phyloP scores from a whole-genome alignment of 2,329 filamentous ascomycete genomes.

The Pseudohalonectria lignicola region DNA sequence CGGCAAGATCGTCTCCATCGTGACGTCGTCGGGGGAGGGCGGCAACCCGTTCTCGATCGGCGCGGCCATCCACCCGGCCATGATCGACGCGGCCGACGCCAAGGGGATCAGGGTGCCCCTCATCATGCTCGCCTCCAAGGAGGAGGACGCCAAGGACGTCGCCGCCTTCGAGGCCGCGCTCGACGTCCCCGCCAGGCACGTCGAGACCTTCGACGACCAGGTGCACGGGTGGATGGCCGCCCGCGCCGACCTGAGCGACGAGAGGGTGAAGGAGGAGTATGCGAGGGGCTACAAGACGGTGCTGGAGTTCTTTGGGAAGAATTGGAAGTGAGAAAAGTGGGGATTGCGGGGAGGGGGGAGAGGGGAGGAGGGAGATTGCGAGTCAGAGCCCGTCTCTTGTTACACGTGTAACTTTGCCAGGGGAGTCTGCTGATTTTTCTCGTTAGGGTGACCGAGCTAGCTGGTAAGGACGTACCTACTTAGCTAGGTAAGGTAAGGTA shows the following conservation, averaged over 20 bases:
- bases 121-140: conserved; percentile 52
- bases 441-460: no score
- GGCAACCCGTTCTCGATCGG: conserved; percentile 47
- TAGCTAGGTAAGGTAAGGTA: no score
- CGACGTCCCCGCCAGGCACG: conserved; percentile 41
- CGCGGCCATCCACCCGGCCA: conserved; percentile 46
- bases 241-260: conserved; percentile 44
- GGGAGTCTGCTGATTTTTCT: no score
- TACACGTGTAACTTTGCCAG: no score
- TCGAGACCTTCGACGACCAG: conserved; percentile 57
- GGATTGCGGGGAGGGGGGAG: no score
- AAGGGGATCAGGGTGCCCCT: conserved; percentile 48
- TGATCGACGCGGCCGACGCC: conserved; percentile 54
- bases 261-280: conserved; percentile 49
- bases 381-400: no score
- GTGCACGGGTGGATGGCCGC: conserved; percentile 69
- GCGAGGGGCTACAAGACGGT: conserved; percentile 49
- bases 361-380: no score
- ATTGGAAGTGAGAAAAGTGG: conserved; percentile 25
- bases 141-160: conserved; percentile 46
- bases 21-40: conserved; percentile 32
- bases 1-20: conserved; percentile 51
- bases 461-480: no score
- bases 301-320: conserved; percentile 44
- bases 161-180: conserved; percentile 45